Base-by-base conservation (phyloP, 2,329 filamentous ascomycete species). In the Calonectria montana region DNA sequence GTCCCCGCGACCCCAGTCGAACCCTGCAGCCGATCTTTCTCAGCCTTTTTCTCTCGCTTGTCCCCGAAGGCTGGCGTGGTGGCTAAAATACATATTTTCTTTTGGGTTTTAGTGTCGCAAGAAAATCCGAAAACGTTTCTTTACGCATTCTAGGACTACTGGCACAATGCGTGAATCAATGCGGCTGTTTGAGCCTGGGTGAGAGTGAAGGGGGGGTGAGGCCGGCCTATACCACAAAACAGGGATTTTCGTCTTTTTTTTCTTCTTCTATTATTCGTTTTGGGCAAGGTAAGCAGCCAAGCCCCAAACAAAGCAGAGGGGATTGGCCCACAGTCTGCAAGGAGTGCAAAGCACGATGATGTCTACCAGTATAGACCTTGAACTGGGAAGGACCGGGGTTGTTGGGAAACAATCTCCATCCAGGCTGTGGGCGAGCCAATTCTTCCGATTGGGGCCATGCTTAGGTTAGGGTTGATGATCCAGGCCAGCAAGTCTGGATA, bases 401-500 rank as follows among this genome's bases (percentile, higher is more conserved):
- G 35, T 39, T 29, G 66, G 27, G 53, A 73, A 57, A 72, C 61
- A 73, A 47, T 59, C 73, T 69, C 65, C 62, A 75, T 69, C 69
- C 70, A 72, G 73, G 76, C 69, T 75, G 73, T 76, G 67, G 71
- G 73, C 48, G 69, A 75, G 73, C 69, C 73, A 76, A 78, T 78
- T 79, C 76, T 80, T 81, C 80, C 80, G 80, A 81, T 80, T 80
- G 78, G 80, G 71, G 74, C 74, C 69, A 68, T 70, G 70, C 57
- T 73, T 69, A 70, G 74, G 73, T 78, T 77, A 81, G 74, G 78
- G 75, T 73, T 77, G 73, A 71, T 77, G 76, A 79, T 79, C 77
- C 76, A 77, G 74, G 77, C 75, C 78, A 80, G 81, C 79, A 78
- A 77, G 76, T 76, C 80, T 80, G 81, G 80, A 79, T 80, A 53